A percentile compares a stretch with the other conserved stretches of the same genome.
phyloP scores from a whole-genome alignment of 345 rosid species.

The Pistacia vera region DNA sequence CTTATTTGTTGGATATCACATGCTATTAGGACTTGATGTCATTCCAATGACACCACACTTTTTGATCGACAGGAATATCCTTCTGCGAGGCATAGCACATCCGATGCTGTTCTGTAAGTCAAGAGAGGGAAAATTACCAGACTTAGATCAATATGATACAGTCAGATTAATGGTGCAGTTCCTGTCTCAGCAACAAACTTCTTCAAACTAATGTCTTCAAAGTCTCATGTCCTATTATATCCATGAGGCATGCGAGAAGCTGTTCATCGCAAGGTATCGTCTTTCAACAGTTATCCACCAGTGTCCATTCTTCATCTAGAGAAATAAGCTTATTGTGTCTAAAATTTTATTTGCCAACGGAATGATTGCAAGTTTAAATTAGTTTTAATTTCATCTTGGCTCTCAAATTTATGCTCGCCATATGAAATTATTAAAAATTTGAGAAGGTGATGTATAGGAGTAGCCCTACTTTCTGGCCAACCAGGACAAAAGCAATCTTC shows the following conservation, averaged over 20 bases:
- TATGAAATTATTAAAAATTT: background rate
- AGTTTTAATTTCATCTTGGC: background rate
- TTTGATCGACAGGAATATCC: slow-evolving; percentile 38
- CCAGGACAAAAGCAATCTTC: background rate
- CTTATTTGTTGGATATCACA: slow-evolving; percentile 55
- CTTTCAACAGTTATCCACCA: background rate
- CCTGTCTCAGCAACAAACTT: slow-evolving; percentile 65
- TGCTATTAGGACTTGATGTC: slow-evolving; percentile 50
- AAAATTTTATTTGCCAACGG: background rate
- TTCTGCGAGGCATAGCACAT: slow-evolving; percentile 54
- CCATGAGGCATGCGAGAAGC: slow-evolving; percentile 87
- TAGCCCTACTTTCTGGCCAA: background rate
- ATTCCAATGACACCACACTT: slow-evolving; percentile 28
- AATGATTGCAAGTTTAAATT: slow-evolving; percentile 1
- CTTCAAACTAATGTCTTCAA: slow-evolving; percentile 60
- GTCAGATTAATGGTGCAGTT: slow-evolving; percentile 56
- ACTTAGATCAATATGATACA: slow-evolving; percentile 30
- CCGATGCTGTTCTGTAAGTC: slow-evolving; percentile 36
- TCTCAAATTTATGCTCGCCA: background rate
- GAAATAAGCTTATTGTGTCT: background rate
- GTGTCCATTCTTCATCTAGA: background rate
- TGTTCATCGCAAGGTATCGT: slow-evolving; percentile 56
- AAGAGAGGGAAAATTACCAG: slow-evolving; percentile 20
- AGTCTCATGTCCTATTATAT: slow-evolving; percentile 63
- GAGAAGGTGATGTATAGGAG: background rate